Evolutionary conservation across 1,284 basidiomycete species (phyloP).

Genomic region (Ceratobasidium sp.): DNA sequence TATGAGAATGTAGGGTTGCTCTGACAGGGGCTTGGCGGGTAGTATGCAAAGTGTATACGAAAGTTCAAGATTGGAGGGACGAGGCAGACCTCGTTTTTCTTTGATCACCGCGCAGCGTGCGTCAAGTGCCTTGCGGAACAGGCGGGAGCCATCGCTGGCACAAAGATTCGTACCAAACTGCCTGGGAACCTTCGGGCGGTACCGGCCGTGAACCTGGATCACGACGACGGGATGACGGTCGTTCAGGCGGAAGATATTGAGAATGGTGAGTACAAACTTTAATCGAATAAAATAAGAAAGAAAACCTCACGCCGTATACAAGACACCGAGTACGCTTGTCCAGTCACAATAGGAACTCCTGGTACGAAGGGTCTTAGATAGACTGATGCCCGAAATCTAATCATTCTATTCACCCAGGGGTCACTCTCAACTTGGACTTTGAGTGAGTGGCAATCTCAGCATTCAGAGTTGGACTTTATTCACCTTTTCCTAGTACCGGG

Average conservation of each 20-base stretch:
- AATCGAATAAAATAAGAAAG: neutral
- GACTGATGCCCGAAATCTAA: neutral
- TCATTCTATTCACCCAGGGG: neutral
- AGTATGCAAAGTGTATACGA: slow-evolving; percentile 38
- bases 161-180: neutral
- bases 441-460: slow-evolving; percentile 15
- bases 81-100: slow-evolving; percentile 15
- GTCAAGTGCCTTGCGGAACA: neutral
- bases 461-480: neutral
- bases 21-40: neutral
- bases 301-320: neutral
- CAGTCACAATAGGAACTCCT: slow-evolving; percentile 43
- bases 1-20: neutral
- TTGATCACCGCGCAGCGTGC: slow-evolving; percentile 3
- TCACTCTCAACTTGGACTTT: slow-evolving; percentile 25
- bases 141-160: neutral
- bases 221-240: slow-evolving; percentile 22
- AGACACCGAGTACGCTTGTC: slow-evolving; percentile 46
- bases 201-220: slow-evolving; percentile 11
- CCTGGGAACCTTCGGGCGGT: neutral
- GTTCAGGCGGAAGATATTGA: slow-evolving; percentile 44
- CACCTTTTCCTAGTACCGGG: neutral
- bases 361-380: neutral
- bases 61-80: slow-evolving; percentile 30
- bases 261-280: slow-evolving; percentile 27